Conservation (phyloP, 1,284 basidiomycete species). For the Mycosarcoma mackinlayi region DNA sequence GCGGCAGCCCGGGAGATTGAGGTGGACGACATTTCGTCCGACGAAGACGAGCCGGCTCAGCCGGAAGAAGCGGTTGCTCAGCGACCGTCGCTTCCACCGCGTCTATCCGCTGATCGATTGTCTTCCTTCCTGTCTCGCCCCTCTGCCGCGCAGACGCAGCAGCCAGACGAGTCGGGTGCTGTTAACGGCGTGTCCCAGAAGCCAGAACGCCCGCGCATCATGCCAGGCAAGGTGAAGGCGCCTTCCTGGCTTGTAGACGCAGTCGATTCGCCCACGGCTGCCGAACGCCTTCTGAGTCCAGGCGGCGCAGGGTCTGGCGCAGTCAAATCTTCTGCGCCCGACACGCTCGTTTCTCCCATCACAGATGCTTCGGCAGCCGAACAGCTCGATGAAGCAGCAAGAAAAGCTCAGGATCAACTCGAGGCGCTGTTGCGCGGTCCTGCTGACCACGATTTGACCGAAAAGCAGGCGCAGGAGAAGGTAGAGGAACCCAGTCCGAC, state of each 20-base stretch:
- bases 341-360: constrained; percentile 27
- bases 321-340: constrained; percentile 3
- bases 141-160: not conserved
- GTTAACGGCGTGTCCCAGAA: constrained; percentile 1
- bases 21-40: constrained; percentile 25
- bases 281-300: constrained; percentile 16
- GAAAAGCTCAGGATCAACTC: constrained; percentile 34
- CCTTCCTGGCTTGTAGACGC: constrained; percentile 46
- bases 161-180: not conserved
- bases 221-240: constrained; percentile 29
- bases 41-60: constrained; percentile 27
- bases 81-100: constrained; percentile 19
- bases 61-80: constrained; percentile 34
- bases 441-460: not conserved
- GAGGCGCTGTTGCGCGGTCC: constrained; percentile 45
- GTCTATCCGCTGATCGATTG: constrained; percentile 20
- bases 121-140: constrained; percentile 14
- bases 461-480: not conserved
- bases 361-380: constrained; percentile 33
- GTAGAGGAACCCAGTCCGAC: not conserved
- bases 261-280: constrained; percentile 32
- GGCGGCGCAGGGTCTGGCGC: not conserved
- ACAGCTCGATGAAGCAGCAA: constrained; percentile 36
- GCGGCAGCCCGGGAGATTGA: constrained; percentile 23
- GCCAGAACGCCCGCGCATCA: constrained; percentile 22